A percentile compares a stretch with the other conserved stretches of the same genome.
These are phyloP conservation scores for Eimeria tenella DNA, from an alignment of 169 alveolate species.

Conservation along the genomic window DNA sequence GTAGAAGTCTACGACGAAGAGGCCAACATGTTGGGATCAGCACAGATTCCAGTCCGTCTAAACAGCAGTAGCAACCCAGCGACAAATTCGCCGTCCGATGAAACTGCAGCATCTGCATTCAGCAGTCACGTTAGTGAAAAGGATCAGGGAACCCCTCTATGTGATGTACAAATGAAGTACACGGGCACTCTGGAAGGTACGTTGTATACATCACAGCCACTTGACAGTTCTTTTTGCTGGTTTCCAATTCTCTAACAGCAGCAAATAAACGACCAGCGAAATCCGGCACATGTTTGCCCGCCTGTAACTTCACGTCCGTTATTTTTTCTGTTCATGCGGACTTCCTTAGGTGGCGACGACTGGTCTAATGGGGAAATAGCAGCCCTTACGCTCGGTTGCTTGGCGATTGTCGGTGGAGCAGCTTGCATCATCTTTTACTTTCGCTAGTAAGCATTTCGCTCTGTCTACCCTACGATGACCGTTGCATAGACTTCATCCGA, in stretches of 20 bases:
- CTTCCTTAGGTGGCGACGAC: not conserved
- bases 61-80: constrained; percentile 2
- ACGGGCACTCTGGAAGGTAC: constrained; percentile 24
- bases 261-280: no score
- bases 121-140: constrained; percentile 26
- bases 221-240: no score
- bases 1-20: constrained; percentile 60
- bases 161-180: constrained; percentile 19
- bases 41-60: constrained; percentile 23
- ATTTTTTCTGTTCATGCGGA: no score
- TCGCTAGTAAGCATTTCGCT: no score
- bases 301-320: not conserved
- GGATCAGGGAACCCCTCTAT: constrained; percentile 12
- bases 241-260: no score
- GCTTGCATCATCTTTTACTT: no score
- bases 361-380: not conserved
- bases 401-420: no score
- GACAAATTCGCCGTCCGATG: constrained; percentile 13
- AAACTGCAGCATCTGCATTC: constrained; percentile 56
- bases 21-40: constrained; percentile 11
- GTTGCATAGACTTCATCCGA: no score
- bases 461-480: no score
- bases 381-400: not conserved
- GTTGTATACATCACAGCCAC: not conserved
- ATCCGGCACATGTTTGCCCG: not conserved